These are phyloP conservation scores for Domatiomyces globalis DNA, from an alignment of 2,329 filamentous ascomycete species.

Conservation along the genomic window DNA sequence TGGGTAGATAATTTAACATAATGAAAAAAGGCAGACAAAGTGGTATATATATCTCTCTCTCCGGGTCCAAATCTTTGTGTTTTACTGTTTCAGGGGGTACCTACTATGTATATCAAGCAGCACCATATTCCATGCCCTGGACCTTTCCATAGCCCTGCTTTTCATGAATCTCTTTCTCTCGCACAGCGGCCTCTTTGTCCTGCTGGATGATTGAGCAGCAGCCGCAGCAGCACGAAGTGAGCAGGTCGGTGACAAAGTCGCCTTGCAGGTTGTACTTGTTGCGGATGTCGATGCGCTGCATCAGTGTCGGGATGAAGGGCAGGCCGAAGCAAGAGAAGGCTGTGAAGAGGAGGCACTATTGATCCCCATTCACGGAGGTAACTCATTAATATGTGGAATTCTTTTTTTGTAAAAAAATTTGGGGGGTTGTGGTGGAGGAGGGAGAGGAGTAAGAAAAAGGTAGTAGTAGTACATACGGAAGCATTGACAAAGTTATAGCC, in stretches of 20 bases:
- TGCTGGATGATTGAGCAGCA: constrained; percentile 46
- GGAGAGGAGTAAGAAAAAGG: too few species aligned
- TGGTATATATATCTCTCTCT: too few species aligned
- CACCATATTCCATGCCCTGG: constrained; percentile 6
- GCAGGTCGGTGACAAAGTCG: constrained; percentile 36
- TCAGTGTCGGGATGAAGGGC: constrained; percentile 32
- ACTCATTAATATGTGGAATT: neutral
- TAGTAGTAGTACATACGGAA: constrained; percentile 4
- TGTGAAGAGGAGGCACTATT: constrained; percentile 25
- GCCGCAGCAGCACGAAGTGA: constrained; percentile 38
- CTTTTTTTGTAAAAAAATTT: too few species aligned
- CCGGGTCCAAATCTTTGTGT: too few species aligned
- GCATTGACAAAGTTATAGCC: constrained; percentile 20
- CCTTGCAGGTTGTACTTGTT: constrained; percentile 41
- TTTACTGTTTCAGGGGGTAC: too few species aligned
- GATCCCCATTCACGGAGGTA: too few species aligned
- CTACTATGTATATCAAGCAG: too few species aligned
- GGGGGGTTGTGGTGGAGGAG: too few species aligned
- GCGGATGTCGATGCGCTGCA: constrained; percentile 42
- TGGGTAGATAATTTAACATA: too few species aligned
- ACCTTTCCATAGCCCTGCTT: constrained; percentile 9
- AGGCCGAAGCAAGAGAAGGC: constrained; percentile 22
- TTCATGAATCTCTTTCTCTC: constrained; percentile 9
- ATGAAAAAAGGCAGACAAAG: too few species aligned
- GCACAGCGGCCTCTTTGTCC: constrained; percentile 36